Percentiles rank a stretch among this genome's conserved stretches.
Evolutionary conservation across 768 basidiomycete species (phyloP).

Genomic region (Mycena galericulata): DNA sequence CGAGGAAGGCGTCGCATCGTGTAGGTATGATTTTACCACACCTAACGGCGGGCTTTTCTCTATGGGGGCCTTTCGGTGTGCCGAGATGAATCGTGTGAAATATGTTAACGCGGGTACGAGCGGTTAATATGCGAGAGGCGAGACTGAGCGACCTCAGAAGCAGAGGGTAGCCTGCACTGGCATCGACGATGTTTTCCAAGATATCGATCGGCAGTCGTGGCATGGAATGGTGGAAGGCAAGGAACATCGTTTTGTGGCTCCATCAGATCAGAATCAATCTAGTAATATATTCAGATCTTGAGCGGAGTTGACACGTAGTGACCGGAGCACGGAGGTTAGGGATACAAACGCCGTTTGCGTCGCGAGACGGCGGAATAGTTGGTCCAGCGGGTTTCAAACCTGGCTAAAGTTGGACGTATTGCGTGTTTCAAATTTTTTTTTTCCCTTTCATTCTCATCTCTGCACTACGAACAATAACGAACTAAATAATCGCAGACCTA

Average conservation of each 20-base stretch:
- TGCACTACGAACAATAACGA: too few species aligned
- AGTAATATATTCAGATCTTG: too few species aligned
- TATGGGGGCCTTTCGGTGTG: not conserved
- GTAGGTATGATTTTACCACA: not conserved
- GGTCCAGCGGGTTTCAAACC: too few species aligned
- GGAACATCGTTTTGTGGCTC: not conserved
- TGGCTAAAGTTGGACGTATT: too few species aligned
- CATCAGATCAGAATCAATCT: not conserved
- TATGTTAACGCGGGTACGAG: not conserved
- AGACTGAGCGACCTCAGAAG: not conserved
- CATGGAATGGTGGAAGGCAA: not conserved
- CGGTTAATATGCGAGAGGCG: not conserved
- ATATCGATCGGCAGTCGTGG: constrained; percentile 9
- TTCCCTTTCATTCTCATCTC: too few species aligned
- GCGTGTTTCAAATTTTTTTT: too few species aligned
- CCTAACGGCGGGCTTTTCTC: not conserved
- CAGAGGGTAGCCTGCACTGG: not conserved
- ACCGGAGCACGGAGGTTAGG: too few species aligned
- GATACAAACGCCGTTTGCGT: too few species aligned
- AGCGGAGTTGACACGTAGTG: too few species aligned
- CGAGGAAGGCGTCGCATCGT: not conserved
- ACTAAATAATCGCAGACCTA: too few species aligned
- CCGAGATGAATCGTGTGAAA: constrained; percentile 8
- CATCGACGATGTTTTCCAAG: constrained; percentile 7
- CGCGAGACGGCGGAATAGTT: too few species aligned